Evolutionary conservation across 2,329 filamentous ascomycete species (phyloP), one percentile per base, ranked within the genome.

Genomic region (Pseudogymnoascus verrucosus): DNA sequence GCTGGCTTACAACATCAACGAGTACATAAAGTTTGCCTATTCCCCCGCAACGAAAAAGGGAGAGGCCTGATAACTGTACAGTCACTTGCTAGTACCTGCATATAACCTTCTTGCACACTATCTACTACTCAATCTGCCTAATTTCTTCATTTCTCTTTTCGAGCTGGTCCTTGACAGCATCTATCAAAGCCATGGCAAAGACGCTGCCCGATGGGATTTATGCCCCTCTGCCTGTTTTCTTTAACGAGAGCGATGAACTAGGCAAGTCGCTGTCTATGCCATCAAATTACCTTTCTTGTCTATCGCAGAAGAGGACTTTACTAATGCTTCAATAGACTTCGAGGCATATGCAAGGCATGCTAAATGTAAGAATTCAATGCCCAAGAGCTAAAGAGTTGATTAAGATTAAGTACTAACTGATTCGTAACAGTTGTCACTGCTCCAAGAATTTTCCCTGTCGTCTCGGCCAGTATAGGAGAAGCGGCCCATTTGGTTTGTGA

Each of bases 201-300:
- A 37, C 10, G 34, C 34, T 37, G 11, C 34, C 34, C 10, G 5
- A 5, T 37, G 65, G 65, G 11, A 63, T 66, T 21, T 66, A 65
- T 47, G 37, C 62, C 21, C 65, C 65, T 28, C 62, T 66, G 5
- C 65, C 65, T 14, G 62, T 62, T 6, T 66, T 66, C 57, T 66
- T 65, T 39, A 34, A 23, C 8, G 64, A 66, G 44, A 62, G 26
- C 12, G 64, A 36, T 60, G 42, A 66, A 28, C 34, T 37, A 37
- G 34, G 34, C 34, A 37, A 37, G 34, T 37, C 34, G 2, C 34
- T 5, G 21, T 37, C 34, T 37, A 37, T 37, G 34, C 34, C 12
- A 37, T 37, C 2, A 37, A 37, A 5, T 37, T 14, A 37, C 34
- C 34, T 37, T 37, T 37, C 34, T 37, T 11, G 10, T 21, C 34